Percentiles rank a stretch among this genome's conserved stretches.
Conservation (phyloP, 1,284 basidiomycete species). For the Laetiporus sulphureus region DNA sequence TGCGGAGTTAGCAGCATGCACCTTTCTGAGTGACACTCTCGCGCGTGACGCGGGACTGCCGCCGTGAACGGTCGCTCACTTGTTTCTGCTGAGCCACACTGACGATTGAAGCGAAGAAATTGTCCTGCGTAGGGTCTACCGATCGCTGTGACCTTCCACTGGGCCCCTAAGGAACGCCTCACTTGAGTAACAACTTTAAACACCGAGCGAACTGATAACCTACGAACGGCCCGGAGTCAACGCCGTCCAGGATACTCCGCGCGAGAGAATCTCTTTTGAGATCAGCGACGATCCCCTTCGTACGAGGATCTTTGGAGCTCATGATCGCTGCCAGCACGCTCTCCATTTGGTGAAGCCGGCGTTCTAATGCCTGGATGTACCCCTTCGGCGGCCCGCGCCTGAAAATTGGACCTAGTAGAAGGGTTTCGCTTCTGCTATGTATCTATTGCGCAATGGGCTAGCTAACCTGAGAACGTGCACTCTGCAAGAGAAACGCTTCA, state of each 20-base stretch:
- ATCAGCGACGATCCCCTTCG: slow-evolving; percentile 62
- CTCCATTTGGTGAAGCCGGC: slow-evolving; percentile 84
- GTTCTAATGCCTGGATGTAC: slow-evolving; percentile 86
- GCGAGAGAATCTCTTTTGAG: slow-evolving; percentile 67
- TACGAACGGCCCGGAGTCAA: slow-evolving; percentile 73
- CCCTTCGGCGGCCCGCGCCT: slow-evolving; percentile 84
- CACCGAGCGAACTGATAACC: slow-evolving; percentile 16
- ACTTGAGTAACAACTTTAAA: neutral
- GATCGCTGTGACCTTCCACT: slow-evolving; percentile 46
- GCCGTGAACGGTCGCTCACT: slow-evolving; percentile 48
- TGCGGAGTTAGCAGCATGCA: slow-evolving; percentile 18
- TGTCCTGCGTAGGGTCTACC: slow-evolving; percentile 48
- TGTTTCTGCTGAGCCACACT: slow-evolving; percentile 45
- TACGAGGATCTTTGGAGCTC: slow-evolving; percentile 49
- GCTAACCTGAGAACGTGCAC: slow-evolving; percentile 72
- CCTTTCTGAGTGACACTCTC: slow-evolving; percentile 71
- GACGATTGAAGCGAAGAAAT: slow-evolving; percentile 71
- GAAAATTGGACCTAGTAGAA: slow-evolving; percentile 63
- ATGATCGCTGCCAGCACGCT: slow-evolving; percentile 78
- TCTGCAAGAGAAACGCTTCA: too few species aligned
- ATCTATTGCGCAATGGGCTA: neutral
- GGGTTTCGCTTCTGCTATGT: neutral
- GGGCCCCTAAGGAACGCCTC: slow-evolving; percentile 42
- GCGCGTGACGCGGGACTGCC: slow-evolving; percentile 67
- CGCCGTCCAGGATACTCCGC: slow-evolving; percentile 61